A percentile compares a stretch with the other conserved stretches of the same genome.
phyloP scores from a whole-genome alignment of 129 eudicot genomes.

The Arctium lappa region DNA sequence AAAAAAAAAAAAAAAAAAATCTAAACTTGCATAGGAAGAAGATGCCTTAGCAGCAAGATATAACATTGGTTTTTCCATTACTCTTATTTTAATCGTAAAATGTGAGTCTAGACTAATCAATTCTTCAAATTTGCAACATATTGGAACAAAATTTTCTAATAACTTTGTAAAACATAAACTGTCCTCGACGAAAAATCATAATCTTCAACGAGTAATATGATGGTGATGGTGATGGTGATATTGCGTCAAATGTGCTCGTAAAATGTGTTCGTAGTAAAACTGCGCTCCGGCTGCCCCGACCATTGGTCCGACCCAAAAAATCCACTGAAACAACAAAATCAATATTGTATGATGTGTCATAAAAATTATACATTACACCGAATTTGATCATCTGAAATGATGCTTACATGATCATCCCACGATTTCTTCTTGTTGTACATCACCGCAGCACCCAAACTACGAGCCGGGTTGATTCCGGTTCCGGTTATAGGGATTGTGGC shows the following conservation, averaged over 20 bases:
- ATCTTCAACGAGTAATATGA: conserved; percentile 16
- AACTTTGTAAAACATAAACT: not conserved
- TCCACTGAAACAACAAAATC: conserved; percentile 42
- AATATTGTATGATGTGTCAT: not conserved
- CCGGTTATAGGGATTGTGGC: conserved; percentile 74
- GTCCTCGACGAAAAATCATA: not conserved
- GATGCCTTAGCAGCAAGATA: too few species aligned
- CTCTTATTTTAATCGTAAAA: too few species aligned
- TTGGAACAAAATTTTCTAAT: too few species aligned
- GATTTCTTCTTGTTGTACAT: conserved; percentile 42
- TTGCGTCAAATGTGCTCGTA: conserved; percentile 44
- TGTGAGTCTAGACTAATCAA: too few species aligned
- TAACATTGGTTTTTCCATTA: too few species aligned
- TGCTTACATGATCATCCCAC: conserved; percentile 58
- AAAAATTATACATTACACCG: not conserved
- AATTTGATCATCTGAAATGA: not conserved
- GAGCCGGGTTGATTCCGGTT: conserved; percentile 69
- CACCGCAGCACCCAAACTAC: conserved; percentile 69
- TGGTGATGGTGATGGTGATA: conserved; percentile 22
- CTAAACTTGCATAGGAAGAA: too few species aligned
- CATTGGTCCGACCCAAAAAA: conserved; percentile 66
- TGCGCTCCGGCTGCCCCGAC: conserved; percentile 64
- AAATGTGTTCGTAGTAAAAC: conserved; percentile 48
- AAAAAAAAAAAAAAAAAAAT: too few species aligned
- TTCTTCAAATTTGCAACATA: too few species aligned